These are phyloP conservation scores for Umbilicus rupestris DNA, from an alignment of 164 flowering plant species.

Conservation along the genomic window DNA sequence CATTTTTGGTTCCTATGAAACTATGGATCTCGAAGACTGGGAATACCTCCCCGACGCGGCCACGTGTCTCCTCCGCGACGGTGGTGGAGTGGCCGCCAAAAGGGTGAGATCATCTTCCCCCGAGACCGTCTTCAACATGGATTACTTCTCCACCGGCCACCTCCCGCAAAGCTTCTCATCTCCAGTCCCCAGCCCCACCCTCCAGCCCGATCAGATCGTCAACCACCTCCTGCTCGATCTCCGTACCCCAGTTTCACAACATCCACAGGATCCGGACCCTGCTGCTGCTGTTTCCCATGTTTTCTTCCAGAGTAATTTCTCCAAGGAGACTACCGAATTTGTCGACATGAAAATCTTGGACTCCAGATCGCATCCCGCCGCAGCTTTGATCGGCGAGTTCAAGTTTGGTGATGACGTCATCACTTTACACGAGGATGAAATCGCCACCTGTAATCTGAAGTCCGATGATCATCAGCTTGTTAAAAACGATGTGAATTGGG, in stretches of 20 bases:
- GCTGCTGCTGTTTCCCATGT: neutral
- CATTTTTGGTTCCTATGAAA: neutral
- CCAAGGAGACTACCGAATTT: neutral
- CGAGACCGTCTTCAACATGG: neutral
- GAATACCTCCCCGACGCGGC: constrained; percentile 4
- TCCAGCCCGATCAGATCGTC: neutral
- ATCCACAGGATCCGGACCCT: neutral
- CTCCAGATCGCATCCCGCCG: neutral
- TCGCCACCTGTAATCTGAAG: neutral
- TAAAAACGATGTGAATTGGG: neutral
- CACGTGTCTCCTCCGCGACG: neutral
- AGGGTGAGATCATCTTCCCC: neutral
- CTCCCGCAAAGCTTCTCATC: neutral
- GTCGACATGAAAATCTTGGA: neutral
- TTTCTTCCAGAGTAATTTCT: neutral
- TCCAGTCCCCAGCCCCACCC: neutral
- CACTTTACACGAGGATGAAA: neutral
- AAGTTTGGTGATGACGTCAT: too few species aligned
- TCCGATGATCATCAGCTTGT: neutral
- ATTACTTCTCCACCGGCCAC: neutral
- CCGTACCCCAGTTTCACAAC: neutral
- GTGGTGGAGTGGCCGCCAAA: too few species aligned
- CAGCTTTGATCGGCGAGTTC: too few species aligned
- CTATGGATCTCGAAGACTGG: neutral
- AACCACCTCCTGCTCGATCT: neutral